Conservation (phyloP, 2,329 filamentous ascomycete genomes). For the Epichloe bromicola region DNA sequence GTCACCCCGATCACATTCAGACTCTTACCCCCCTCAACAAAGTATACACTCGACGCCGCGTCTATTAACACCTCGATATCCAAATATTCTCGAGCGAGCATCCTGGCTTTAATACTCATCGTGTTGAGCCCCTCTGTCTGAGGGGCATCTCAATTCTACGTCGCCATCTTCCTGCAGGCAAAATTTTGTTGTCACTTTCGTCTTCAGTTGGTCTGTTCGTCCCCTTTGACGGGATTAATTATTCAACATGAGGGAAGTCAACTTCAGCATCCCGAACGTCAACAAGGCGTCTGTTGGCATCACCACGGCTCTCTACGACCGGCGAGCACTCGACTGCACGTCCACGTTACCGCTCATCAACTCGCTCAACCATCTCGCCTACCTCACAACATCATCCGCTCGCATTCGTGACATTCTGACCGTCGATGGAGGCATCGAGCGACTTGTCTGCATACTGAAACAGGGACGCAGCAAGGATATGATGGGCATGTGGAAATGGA, state of each 20-base stretch:
- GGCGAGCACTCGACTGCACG: conserved; percentile 92
- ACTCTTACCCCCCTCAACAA: background rate
- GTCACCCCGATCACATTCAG: conserved; percentile 3
- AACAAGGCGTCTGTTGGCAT: conserved; percentile 99
- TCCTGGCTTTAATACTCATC: conserved; percentile 3
- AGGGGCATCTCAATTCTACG: conserved; percentile 5
- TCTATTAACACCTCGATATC: background rate
- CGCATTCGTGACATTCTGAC: conserved; percentile 96
- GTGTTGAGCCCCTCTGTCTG: conserved; percentile 5
- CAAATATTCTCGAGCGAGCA: background rate
- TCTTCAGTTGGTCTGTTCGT: background rate
- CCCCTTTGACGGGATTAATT: conserved; percentile 6
- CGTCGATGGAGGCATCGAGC: conserved; percentile 95
- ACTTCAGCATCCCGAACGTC: conserved; percentile 98
- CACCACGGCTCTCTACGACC: conserved; percentile 95
- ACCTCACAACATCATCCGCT: conserved; percentile 93
- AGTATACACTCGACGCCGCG: background rate
- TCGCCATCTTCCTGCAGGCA: background rate
- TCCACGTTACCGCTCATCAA: conserved; percentile 96
- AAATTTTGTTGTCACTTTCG: background rate
- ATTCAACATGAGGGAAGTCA: conserved; percentile 91
- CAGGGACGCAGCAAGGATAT: conserved; percentile 93
- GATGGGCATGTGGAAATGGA: conserved; percentile 99
- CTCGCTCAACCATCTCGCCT: conserved; percentile 95
- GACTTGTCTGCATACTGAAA: conserved; percentile 94